These are phyloP conservation scores for Nemania sp. DNA, from an alignment of 2,329 filamentous ascomycete species.

Conservation along the genomic window DNA sequence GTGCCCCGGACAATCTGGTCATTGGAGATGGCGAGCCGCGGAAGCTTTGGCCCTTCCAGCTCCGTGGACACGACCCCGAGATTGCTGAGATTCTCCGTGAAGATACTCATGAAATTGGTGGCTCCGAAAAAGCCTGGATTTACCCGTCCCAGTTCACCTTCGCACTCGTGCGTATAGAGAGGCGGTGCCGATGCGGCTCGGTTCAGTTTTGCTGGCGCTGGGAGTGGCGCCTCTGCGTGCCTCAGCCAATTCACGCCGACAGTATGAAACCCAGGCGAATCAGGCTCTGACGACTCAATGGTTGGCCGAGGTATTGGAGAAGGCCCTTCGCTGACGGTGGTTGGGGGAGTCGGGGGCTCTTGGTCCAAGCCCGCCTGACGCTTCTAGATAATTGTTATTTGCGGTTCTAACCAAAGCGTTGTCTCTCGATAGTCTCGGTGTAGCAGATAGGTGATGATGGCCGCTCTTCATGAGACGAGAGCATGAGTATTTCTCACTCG, in stretches of 20 bases:
- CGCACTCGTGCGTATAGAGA: constrained; percentile 31
- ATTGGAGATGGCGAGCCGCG: constrained; percentile 36
- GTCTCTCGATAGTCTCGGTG: neutral
- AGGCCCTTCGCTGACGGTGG: constrained; percentile 27
- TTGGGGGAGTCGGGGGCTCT: constrained; percentile 32
- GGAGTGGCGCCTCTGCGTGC: constrained; percentile 18
- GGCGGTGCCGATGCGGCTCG: constrained; percentile 42
- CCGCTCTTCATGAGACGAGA: neutral
- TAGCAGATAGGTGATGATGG: neutral
- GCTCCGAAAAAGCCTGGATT: constrained; percentile 41
- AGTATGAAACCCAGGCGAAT: constrained; percentile 7
- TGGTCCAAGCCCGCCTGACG: constrained; percentile 21
- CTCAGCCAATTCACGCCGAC: constrained; percentile 6
- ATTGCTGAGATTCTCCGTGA: constrained; percentile 39
- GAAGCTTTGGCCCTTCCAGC: constrained; percentile 33
- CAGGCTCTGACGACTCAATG: constrained; percentile 29
- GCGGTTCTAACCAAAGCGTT: neutral
- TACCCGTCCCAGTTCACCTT: constrained; percentile 26
- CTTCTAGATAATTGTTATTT: constrained; percentile 25
- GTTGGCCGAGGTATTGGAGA: constrained; percentile 27
- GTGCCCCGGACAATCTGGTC: constrained; percentile 41
- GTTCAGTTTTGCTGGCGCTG: constrained; percentile 29
- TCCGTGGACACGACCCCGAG: constrained; percentile 35
- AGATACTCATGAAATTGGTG: constrained; percentile 40
- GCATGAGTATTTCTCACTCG: neutral